A percentile compares a stretch with the other conserved stretches of the same genome.
Conservation (phyloP, 1,139 yeast genomes). For the Zygosaccharomyces sapae region DNA sequence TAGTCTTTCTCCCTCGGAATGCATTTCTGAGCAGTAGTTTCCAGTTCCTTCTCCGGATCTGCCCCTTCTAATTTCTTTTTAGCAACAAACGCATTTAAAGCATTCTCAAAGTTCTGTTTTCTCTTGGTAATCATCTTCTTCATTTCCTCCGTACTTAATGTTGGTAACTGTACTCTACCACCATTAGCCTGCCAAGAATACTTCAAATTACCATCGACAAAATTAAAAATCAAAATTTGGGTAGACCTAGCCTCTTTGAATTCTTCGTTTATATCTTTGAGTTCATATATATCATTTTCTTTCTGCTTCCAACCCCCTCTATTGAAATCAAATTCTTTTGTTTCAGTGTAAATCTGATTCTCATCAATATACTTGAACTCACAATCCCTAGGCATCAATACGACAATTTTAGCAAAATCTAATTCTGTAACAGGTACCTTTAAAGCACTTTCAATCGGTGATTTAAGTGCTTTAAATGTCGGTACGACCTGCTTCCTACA, state of each 20-base stretch:
- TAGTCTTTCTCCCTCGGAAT: constrained; percentile 50
- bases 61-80: constrained; percentile 34
- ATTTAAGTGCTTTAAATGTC: constrained; percentile 47
- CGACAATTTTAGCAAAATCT: constrained; percentile 63
- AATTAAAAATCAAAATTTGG: constrained; percentile 69
- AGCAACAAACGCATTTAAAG: constrained; percentile 43
- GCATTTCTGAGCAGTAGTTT: constrained; percentile 33
- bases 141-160: constrained; percentile 47
- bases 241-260: constrained; percentile 31
- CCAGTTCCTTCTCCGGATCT: constrained; percentile 42
- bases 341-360: constrained; percentile 52
- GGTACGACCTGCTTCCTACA: constrained; percentile 54
- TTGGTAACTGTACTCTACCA: constrained; percentile 41
- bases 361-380: constrained; percentile 71
- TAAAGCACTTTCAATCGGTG: constrained; percentile 46
- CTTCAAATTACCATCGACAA: constrained; percentile 60
- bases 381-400: constrained; percentile 62
- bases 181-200: constrained; percentile 40
- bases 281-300: constrained; percentile 47
- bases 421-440: constrained; percentile 38
- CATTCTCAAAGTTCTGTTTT: constrained; percentile 47
- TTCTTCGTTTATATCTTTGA: constrained; percentile 38
- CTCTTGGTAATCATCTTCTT: constrained; percentile 59
- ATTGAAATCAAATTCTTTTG: constrained; percentile 46
- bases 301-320: constrained; percentile 46